Conservation (phyloP, 192 early-diverging fungal genomes). For the Backusella tarrabulga region DNA sequence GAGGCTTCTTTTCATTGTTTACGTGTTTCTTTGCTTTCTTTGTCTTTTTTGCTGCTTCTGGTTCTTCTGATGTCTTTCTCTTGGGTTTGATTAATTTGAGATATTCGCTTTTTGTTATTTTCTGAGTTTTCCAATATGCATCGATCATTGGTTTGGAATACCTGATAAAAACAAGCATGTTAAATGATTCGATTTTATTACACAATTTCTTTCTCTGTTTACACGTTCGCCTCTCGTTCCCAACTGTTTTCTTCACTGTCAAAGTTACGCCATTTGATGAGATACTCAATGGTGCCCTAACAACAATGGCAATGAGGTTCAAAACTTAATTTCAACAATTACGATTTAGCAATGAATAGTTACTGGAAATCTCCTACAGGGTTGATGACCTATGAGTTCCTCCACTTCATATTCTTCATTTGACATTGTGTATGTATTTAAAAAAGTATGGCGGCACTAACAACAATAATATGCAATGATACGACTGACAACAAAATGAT, state of each 20-base stretch:
- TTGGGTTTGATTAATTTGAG: neutral
- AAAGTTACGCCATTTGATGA: neutral
- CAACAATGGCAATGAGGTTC: neutral
- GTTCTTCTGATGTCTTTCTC: neutral
- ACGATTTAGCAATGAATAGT: neutral
- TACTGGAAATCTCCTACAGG: neutral
- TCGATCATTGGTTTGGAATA: neutral
- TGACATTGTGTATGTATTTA: neutral
- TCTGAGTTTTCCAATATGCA: neutral
- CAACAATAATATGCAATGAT: neutral
- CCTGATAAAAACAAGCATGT: neutral
- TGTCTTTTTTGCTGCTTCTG: neutral
- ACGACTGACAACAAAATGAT: too few species aligned
- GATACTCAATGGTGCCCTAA: constrained; percentile 1
- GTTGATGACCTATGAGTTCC: neutral
- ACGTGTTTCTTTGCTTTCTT: neutral
- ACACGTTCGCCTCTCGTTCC: constrained; percentile 6
- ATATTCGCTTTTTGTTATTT: neutral
- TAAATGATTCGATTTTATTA: too few species aligned
- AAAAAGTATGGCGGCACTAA: neutral
- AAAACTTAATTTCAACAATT: neutral
- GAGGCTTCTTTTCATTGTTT: neutral
- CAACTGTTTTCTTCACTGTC: neutral
- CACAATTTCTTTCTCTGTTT: neutral
- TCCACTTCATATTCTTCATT: constrained; percentile 9